Evolutionary conservation across 352 stramenopile species (phyloP).

Genomic region (Albugo candida): DNA sequence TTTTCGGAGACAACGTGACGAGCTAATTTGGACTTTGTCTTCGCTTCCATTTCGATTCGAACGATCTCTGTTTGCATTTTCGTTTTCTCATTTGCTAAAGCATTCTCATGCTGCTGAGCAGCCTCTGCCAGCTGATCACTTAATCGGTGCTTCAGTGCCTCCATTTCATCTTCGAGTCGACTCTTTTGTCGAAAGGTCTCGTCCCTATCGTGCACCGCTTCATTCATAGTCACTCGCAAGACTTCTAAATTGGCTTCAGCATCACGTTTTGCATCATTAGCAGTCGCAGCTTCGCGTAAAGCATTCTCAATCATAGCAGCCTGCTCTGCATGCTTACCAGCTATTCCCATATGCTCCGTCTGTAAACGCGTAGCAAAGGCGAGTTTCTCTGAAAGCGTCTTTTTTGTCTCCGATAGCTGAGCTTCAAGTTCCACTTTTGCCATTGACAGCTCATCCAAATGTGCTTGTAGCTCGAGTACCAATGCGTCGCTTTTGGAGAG

Average conservation of each 20-base stretch:
- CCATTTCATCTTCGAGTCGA: constrained; percentile 19
- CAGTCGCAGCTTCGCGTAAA: constrained; percentile 26
- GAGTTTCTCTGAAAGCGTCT: constrained; percentile 64
- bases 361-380: constrained; percentile 59
- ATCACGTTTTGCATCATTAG: constrained; percentile 26
- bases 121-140: constrained; percentile 1
- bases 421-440: constrained; percentile 25
- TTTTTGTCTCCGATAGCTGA: constrained; percentile 62
- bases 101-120: constrained; percentile 9
- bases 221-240: constrained; percentile 19
- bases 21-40: constrained; percentile 74
- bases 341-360: constrained; percentile 70
- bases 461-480: not conserved
- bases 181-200: not conserved
- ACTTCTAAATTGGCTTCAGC: constrained; percentile 30
- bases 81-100: constrained; percentile 21
- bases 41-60: constrained; percentile 52
- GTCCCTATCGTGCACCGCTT: too few relatives aligned
- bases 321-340: constrained; percentile 60
- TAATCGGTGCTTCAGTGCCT: constrained; percentile 14
- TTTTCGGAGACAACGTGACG: constrained; percentile 62
- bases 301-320: constrained; percentile 51
- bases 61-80: constrained; percentile 31
- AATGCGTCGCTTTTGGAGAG: too few relatives aligned
- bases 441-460: not conserved